Evolutionary conservation across 208 protist genomes (phyloP), one percentile per base, ranked within the genome.

Genomic region (Leishmania martiniquensis): DNA sequence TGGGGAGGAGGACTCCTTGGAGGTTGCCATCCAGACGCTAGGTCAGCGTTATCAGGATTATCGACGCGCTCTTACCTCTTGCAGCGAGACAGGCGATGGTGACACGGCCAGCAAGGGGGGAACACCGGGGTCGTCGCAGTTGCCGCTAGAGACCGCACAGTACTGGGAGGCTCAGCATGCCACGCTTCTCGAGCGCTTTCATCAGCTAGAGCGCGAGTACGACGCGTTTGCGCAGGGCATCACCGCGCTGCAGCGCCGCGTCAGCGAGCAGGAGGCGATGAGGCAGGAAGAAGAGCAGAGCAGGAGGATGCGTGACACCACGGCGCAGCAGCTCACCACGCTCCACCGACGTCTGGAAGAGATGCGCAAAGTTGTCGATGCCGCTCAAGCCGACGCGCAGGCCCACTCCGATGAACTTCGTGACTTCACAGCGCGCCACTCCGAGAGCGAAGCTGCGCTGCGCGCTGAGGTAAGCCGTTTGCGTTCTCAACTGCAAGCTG

Each of bases 181-280:
- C 51, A 83, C 81, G 17, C 78, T 90, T 55, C 79, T 82, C 52
- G 59, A 70, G 37, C 86, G 86, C 57, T 89, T 86, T 65, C 37
- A 86, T 12, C 80, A 89, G 72, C 79, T 91, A n/a, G 86, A 91
- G 78, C 65, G 60, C 68, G 86, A 91, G 52, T 86, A 87, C 80
- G 79, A 86, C 63, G 81, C 82, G 47, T 83, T 84, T 34, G 34
- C 79, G 10, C 60, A 81, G 34, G 80, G 84, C 82, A 87, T 76
- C n/a, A 70, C 69, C 44, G 75, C 66, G 3, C 49, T 80, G 69
- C 77, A 82, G 66, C 73, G 72, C 68, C 72, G 77, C 34, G 44
- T 80, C 55, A 68, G 44, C 34, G 81, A 86, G 1, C 76, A 82
- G 51, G 76, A 80, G 45, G 67, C 65, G 20, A 73, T 49, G 51